These are phyloP conservation scores for Teunomyces aglyptinius DNA, from an alignment of 805 yeast genomes.

Conservation along the genomic window DNA sequence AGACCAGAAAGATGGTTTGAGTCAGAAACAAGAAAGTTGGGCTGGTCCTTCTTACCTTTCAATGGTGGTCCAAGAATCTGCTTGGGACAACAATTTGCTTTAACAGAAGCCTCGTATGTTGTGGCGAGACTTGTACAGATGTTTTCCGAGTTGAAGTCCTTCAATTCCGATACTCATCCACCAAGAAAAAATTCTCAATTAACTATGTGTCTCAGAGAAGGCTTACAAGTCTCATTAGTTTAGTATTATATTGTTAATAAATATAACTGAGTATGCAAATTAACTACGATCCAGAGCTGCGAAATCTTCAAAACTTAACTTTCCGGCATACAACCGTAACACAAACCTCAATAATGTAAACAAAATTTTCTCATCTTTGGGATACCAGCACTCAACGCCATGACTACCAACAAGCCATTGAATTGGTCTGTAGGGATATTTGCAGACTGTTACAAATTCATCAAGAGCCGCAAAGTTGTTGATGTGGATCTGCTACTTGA, in stretches of 20 bases:
- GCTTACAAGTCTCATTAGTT: slow-evolving; percentile 13
- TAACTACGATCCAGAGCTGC: too few relatives aligned
- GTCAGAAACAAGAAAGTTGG: slow-evolving; percentile 23
- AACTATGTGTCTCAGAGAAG: slow-evolving; percentile 27
- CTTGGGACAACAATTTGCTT: slow-evolving; percentile 41
- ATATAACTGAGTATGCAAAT: not conserved
- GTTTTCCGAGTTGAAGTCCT: slow-evolving; percentile 24
- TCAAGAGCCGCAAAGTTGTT: slow-evolving; percentile 23
- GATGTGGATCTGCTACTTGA: slow-evolving; percentile 24
- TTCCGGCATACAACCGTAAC: slow-evolving; percentile 2
- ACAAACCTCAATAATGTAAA: slow-evolving; percentile 4
- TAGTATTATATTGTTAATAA: not conserved
- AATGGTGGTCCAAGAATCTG: slow-evolving; percentile 40
- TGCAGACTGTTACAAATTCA: slow-evolving; percentile 46
- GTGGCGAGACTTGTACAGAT: slow-evolving; percentile 28
- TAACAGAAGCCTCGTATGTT: slow-evolving; percentile 35
- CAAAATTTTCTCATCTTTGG: slow-evolving; percentile 6
- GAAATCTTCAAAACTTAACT: too few relatives aligned
- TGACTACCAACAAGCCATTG: slow-evolving; percentile 8
- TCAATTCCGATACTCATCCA: slow-evolving; percentile 8
- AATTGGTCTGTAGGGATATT: slow-evolving; percentile 45
- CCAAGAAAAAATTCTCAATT: slow-evolving; percentile 24
- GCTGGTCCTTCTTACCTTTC: slow-evolving; percentile 38
- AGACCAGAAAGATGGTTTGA: slow-evolving; percentile 41
- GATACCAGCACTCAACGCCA: slow-evolving; percentile 1